phyloP scores from a whole-genome alignment of 768 basidiomycete species.

The Tulasnella sp. region DNA sequence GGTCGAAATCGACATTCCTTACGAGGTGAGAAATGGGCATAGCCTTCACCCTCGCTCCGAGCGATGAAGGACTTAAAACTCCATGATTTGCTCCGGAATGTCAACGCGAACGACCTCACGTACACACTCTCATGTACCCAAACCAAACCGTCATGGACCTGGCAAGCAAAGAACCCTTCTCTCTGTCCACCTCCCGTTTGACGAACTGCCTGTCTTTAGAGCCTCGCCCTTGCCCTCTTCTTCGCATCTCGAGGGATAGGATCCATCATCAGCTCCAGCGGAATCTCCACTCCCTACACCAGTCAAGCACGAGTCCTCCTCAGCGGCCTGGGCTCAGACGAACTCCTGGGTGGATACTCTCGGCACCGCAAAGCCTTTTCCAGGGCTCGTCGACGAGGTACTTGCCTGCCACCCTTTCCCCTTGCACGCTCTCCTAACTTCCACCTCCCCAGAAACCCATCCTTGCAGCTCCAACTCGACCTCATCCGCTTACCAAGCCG shows the following conservation, averaged over 20 bases:
- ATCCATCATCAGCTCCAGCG: slow-evolving; percentile 29
- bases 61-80: neutral
- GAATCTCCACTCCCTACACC: slow-evolving; percentile 41
- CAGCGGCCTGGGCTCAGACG: slow-evolving; percentile 90
- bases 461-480: slow-evolving; percentile 76
- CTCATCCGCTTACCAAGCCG: slow-evolving; percentile 76
- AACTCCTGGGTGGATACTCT: slow-evolving; percentile 87
- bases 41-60: neutral
- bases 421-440: no score
- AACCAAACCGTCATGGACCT: slow-evolving; percentile 82
- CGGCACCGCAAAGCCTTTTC: slow-evolving; percentile 72
- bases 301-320: slow-evolving; percentile 74
- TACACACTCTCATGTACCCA: slow-evolving; percentile 70
- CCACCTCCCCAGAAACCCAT: no score
- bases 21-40: slow-evolving; percentile 37
- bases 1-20: slow-evolving; percentile 82
- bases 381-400: slow-evolving; percentile 66
- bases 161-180: slow-evolving; percentile 35
- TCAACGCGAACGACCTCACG: slow-evolving; percentile 37
- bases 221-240: slow-evolving; percentile 81
- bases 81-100: slow-evolving; percentile 54
- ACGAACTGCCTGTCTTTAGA: slow-evolving; percentile 35
- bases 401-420: neutral
- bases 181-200: neutral
- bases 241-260: slow-evolving; percentile 84